phyloP scores from a whole-genome alignment of 305 asterid species.

The Lippia alba region DNA sequence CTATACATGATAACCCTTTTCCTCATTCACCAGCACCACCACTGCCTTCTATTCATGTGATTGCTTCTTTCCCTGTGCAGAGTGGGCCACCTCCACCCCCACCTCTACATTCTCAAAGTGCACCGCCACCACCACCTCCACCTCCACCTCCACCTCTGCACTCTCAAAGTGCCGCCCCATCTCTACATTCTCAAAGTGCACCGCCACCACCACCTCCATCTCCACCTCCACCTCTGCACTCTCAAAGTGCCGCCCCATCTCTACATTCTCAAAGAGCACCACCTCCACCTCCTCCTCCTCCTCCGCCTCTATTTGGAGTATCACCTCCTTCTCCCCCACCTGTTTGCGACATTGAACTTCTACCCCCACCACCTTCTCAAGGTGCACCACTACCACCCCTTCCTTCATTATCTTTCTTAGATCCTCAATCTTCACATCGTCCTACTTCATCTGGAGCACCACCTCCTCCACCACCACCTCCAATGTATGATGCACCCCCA shows the following conservation, averaged over 20 bases:
- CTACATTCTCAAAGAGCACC: neutral
- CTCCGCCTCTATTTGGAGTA: slow-evolving; percentile 41
- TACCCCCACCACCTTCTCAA: slow-evolving; percentile 23
- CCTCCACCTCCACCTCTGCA: too few species aligned
- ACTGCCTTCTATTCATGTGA: slow-evolving; percentile 16
- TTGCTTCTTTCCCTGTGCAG: slow-evolving; percentile 1
- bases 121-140: neutral
- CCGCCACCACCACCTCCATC: slow-evolving; percentile 25
- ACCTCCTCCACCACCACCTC: slow-evolving; percentile 22
- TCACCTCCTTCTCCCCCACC: slow-evolving; percentile 27
- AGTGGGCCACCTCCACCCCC: neutral
- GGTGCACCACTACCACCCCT: neutral
- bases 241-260: too few species aligned
- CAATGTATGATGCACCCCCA: slow-evolving; percentile 10
- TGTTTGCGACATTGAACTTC: neutral
- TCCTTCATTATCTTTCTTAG: neutral
- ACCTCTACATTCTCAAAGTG: neutral
- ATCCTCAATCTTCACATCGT: slow-evolving; percentile 3
- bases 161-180: too few species aligned
- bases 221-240: slow-evolving; percentile 38
- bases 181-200: neutral
- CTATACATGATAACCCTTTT: neutral
- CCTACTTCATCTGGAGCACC: neutral
- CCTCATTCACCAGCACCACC: neutral
- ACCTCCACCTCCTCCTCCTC: slow-evolving; percentile 32